Base-by-base conservation (phyloP, 768 basidiomycete genomes). In the Gloeophyllum trabeum region DNA sequence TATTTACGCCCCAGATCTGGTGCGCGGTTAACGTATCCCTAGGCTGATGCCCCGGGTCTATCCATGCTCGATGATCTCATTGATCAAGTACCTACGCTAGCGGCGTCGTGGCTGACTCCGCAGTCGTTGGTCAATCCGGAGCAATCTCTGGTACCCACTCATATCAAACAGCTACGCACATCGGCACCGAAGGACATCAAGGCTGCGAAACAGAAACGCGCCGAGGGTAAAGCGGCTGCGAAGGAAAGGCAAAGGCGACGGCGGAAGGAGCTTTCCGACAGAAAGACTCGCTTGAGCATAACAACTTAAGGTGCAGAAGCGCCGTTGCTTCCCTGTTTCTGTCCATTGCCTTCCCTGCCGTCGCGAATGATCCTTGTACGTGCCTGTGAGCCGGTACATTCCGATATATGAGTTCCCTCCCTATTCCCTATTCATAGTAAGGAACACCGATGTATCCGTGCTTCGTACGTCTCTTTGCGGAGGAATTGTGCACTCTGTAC, bases 161-260 rank as follows among this genome's bases (percentile, higher is more conserved):
- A 88, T 53, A 69, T 90, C 49, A 93, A 91, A 53, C 86, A 89
- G 48, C 55, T 90, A 18, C 70, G 71, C 14, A 92, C 90, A 2
- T 76, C 79, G 22, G 75, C 79, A 3, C 89, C 89, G 1, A 79
- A 74, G 51, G 83, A 91, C 51, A 83, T 88, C 73, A 83, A 72
- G 53, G 68, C 62, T 24, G 76, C 78, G 24, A 88, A 81, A 53
- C 70, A 75, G 43, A 54, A 62, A 40, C 69, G 86, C 43, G 54
- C 58, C 26, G 62, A 64, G 51, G 76, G 69, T 16, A 75, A 67
- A 46, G 58, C 60, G 10, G 66, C 61, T 25, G 73, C 75, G 1
- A 82, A 68, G 50, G 51, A 56, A 45, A 58, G 51, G 20, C 52
- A 47, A 25, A 54, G 44, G 24, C 28, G 6, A 22, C 23, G 44